Base-by-base conservation (phyloP, 2,329 filamentous ascomycete species). In the Drechslerella dactyloides region DNA sequence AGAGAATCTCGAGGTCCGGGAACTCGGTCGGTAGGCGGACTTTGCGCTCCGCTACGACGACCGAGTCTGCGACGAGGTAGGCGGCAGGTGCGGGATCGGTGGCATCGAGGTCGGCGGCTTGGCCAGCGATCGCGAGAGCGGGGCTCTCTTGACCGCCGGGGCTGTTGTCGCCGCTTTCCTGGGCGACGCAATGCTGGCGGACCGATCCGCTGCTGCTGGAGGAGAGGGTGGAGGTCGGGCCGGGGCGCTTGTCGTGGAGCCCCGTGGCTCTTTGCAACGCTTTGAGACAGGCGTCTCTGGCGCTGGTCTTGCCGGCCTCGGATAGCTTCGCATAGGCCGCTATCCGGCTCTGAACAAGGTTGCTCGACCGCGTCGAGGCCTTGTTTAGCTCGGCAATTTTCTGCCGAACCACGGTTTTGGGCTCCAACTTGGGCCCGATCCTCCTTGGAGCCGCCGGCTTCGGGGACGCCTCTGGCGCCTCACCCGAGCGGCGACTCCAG, bases 291-390 rank as follows among this genome's bases (percentile, higher is more conserved):
- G 53, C 57, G 11, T 24, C 33, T 17, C 37, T 57, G 6, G 51
- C 52, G 19, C 48, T 48, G n/a, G 23, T 24, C 17, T 64, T 63
- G 17, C 55, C 46, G 15, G 40, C n/a, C 19, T 56, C 52, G 24
- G 51, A 56, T 48, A 64, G 51, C 30, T 53, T 48, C 19, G 24
- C 30, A 23, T 64, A 64, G n/a, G 54, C 54, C 2, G 59, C 66
- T 11, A 70, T 64, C 5, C 66, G 53, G 21, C 44, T 42, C 50
- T 64, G 55, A 30, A 70, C 59, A 24, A 70, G 13, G 8, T 51
- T 51, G 7, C 37, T 27, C n/a, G 44, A 6, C 17, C 35, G 17
- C 8, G 37, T 19, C 8, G 65, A 54, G 24, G 63, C 53, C n/a
- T 55, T 62, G 8, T 35, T 46, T 8, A 55, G 42, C 27, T 64